These are phyloP conservation scores for Bisporella sp. DNA, from an alignment of 2,329 filamentous ascomycete species.

Conservation along the genomic window DNA sequence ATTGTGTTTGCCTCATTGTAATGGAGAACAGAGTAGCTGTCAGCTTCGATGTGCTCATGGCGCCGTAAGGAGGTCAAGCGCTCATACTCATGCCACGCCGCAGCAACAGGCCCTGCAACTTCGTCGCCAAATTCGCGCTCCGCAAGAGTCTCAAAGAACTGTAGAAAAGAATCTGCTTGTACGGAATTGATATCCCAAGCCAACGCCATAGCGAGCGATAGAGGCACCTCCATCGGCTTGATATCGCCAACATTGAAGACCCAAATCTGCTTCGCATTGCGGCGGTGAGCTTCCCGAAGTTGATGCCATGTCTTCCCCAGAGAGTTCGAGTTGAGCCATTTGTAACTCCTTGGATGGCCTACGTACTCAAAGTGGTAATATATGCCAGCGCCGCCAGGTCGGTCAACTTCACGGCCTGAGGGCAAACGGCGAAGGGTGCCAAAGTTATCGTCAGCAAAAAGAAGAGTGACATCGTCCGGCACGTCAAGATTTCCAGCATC, in stretches of 20 bases:
- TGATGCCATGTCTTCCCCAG: conserved; percentile 55
- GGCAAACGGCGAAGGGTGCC: conserved; percentile 57
- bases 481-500: conserved; percentile 53
- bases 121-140: conserved; percentile 45
- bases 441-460: conserved; percentile 64
- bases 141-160: conserved; percentile 49
- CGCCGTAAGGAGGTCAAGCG: conserved; percentile 47
- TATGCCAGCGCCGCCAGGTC: conserved; percentile 50
- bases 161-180: conserved; percentile 41
- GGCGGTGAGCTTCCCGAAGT: conserved; percentile 50
- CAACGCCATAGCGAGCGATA: conserved; percentile 58
- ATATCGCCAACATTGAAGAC: conserved; percentile 55
- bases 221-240: conserved; percentile 51
- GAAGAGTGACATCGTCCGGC: conserved; percentile 58
- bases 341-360: background rate
- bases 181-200: conserved; percentile 54
- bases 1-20: conserved; percentile 54
- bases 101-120: conserved; percentile 38
- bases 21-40: conserved; percentile 52
- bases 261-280: conserved; percentile 46
- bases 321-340: conserved; percentile 25
- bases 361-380: background rate
- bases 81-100: conserved; percentile 45
- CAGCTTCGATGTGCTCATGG: conserved; percentile 51
- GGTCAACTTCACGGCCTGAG: conserved; percentile 45